phyloP scores from a whole-genome alignment of 768 basidiomycete genomes.

The Cantharellus anzutake region DNA sequence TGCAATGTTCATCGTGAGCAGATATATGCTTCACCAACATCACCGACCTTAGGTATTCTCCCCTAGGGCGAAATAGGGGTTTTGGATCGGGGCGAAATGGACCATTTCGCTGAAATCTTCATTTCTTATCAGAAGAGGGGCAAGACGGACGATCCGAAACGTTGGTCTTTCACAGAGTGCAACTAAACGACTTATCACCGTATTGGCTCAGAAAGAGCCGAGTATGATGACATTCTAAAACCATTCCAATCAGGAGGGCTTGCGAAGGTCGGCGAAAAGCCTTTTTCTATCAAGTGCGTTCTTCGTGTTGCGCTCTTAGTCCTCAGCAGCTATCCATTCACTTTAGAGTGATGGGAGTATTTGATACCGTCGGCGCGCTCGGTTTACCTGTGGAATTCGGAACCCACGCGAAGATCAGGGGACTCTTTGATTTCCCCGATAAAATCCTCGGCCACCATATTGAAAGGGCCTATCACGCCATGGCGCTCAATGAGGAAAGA shows the following conservation, averaged over 20 bases:
- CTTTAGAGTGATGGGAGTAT: not conserved
- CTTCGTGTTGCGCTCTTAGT: not conserved
- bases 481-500: constrained; percentile 1
- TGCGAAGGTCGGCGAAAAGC: not conserved
- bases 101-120: constrained; percentile 1
- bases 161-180: not conserved
- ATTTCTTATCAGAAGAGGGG: not conserved
- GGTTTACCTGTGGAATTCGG: not conserved
- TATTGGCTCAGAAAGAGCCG: not conserved
- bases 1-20: constrained; percentile 1
- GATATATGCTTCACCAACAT: not conserved
- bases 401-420: not conserved
- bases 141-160: not conserved
- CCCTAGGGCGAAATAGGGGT: constrained; percentile 1
- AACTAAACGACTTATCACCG: not conserved
- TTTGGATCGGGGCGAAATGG: not conserved
- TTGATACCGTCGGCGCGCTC: constrained; percentile 2
- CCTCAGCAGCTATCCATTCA: not conserved
- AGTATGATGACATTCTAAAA: not conserved
- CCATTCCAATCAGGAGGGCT: not conserved
- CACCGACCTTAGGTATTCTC: not conserved
- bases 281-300: not conserved
- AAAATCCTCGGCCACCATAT: not conserved
- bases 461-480: not conserved
- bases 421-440: not conserved